A percentile compares a stretch with the other conserved stretches of the same genome.
Evolutionary conservation across 2,329 filamentous ascomycete genomes (phyloP).

Genomic region (Pseudogymnoascus sp.): DNA sequence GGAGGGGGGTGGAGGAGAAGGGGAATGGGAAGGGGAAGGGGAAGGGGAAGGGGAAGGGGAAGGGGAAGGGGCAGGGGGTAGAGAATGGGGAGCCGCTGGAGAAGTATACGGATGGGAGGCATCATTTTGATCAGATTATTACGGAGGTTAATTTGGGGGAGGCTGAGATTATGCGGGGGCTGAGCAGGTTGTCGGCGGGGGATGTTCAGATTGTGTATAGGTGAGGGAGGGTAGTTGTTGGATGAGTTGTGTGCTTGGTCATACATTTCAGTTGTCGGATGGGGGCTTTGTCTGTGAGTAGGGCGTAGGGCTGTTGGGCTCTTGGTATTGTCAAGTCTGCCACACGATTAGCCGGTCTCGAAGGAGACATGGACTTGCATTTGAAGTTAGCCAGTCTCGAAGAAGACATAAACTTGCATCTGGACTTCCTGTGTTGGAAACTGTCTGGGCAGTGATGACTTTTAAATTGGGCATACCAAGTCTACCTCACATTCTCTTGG

Average conservation of each 20-base stretch:
- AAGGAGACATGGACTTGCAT: neutral
- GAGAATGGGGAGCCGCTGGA: conserved; percentile 42
- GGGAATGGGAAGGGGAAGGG: conserved; percentile 24
- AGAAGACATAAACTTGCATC: neutral
- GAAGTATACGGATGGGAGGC: conserved; percentile 63
- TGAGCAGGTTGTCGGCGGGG: conserved; percentile 45
- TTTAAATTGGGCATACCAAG: neutral
- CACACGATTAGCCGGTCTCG: neutral
- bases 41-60: conserved; percentile 20
- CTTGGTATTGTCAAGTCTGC: neutral
- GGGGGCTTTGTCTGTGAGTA: no score
- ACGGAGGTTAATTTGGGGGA: conserved; percentile 65
- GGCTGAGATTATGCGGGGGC: conserved; percentile 57
- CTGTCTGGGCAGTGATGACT: neutral
- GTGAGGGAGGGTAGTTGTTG: conserved; percentile 18
- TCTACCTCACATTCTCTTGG: no score
- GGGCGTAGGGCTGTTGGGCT: neutral
- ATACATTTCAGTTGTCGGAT: neutral
- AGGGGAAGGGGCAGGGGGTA: conserved; percentile 21
- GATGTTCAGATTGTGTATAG: conserved; percentile 32
- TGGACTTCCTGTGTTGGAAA: neutral
- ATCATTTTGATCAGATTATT: conserved; percentile 75
- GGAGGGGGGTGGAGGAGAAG: conserved; percentile 29
- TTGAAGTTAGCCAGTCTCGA: neutral
- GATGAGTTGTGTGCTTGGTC: conserved; percentile 26